Evolutionary conservation across 208 protist species (phyloP), one percentile per base, ranked within the genome.

Genomic region (Wallacemonas collosoma): DNA sequence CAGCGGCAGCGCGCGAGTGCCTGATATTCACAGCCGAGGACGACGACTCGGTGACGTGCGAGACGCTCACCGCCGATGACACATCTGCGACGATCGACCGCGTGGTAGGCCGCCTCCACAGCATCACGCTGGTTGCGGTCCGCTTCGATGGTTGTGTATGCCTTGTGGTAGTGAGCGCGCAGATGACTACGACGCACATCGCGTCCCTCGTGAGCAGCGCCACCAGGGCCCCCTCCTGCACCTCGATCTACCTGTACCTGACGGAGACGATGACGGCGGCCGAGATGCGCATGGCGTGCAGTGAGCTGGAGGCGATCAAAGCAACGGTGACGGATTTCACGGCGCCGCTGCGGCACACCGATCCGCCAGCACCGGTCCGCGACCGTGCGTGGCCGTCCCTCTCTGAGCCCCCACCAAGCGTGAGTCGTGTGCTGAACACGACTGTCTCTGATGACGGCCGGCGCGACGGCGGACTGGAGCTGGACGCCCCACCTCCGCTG

Each of bases 11-110:
- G 6, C 72, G 80, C 40, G 76, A 91, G 66, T 94, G 89, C 69
- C 76, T 91, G 40, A 60, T 94, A 15, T 88, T 94, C 72, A 84
- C 75, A 44, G 79, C 69, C 53, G 86, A 91, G 40, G 76, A 72
- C 61, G 66, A 26, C 26, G 26, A 57, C 35, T 70, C 84, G 1
- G 73, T 88, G 45, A 39, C 69, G 35, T 82, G 76, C 54, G 73
- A 82, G 54, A 76, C 71, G 9, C 75, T 85, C 41, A 60, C 73
- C 8, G 56, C 72, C 7, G 57, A 26, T 26, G 72, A 78, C 48
- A 41, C 69, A 1, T 45, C 68, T 3, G 64, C 47, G 3, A 61
- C 68, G 2, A 65, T 84, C 39, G 51, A 68, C 3, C 73, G 73
- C 12, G 71, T 83, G 12, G 70, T 88, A 1, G 48, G 62, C 50